These are phyloP conservation scores for Lantana camara DNA, from an alignment of 257 asterid species.

Conservation along the genomic window DNA sequence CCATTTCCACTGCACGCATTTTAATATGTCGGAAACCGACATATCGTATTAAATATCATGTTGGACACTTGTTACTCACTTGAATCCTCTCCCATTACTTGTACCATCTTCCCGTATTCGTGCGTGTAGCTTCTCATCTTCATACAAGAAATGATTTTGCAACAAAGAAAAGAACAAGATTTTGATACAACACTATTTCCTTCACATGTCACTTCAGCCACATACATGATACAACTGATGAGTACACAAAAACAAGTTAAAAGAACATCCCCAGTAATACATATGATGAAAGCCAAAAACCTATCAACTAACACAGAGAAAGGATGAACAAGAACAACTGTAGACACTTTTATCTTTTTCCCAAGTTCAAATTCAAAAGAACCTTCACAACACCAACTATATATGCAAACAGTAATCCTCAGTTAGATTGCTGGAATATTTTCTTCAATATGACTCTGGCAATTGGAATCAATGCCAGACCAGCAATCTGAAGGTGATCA, in stretches of 20 bases:
- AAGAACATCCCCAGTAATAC: not conserved
- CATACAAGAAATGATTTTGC: no score
- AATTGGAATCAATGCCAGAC: conserved; percentile 50
- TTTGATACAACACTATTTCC: not conserved
- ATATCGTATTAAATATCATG: no score
- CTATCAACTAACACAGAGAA: not conserved
- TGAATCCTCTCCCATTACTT: no score
- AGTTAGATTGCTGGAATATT: conserved; percentile 26
- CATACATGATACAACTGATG: not conserved
- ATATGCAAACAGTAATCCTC: conserved; percentile 18
- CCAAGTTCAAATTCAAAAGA: not conserved
- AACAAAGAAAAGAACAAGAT: not conserved
- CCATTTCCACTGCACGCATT: no score
- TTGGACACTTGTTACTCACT: no score
- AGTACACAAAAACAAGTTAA: not conserved
- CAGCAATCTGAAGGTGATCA: conserved; percentile 55
- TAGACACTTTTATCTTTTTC: not conserved
- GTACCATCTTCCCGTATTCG: no score
- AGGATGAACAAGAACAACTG: not conserved
- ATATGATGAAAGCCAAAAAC: not conserved
- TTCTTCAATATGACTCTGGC: conserved; percentile 41
- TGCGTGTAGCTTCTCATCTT: no score
- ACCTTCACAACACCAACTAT: conserved; percentile 14
- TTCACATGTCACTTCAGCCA: not conserved
- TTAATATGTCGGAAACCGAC: no score